These are phyloP conservation scores for Cladosporium halotolerans DNA, from an alignment of 2,329 filamentous ascomycete species.

Conservation along the genomic window DNA sequence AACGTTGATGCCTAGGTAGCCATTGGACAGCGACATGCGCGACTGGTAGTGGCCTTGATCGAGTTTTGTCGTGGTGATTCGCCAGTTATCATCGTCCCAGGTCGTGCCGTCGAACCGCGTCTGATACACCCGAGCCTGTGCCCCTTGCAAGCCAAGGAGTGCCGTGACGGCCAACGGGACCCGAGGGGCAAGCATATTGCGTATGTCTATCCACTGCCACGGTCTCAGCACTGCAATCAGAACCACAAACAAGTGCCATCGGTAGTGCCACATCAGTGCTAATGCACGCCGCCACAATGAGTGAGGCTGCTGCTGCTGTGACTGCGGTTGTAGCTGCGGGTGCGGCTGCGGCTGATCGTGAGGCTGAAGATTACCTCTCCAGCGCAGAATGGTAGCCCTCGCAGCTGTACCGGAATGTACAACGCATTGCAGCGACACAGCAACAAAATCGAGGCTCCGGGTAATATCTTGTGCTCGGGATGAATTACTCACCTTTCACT, in stretches of 20 bases:
- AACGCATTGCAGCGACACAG: too few species aligned
- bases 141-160: background rate
- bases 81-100: slow-evolving; percentile 56
- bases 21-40: slow-evolving; percentile 55
- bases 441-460: too few species aligned
- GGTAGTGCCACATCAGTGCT: background rate
- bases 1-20: slow-evolving; percentile 59
- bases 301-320: background rate
- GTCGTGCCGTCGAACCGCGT: slow-evolving; percentile 49
- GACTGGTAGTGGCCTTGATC: slow-evolving; percentile 56
- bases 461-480: too few species aligned
- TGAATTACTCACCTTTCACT: too few species aligned
- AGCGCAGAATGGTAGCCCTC: too few species aligned
- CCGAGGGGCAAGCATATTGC: background rate
- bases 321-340: background rate
- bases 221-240: background rate
- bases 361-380: too few species aligned
- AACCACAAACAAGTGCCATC: background rate
- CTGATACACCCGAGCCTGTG: slow-evolving; percentile 32
- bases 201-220: background rate
- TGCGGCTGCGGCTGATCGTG: too few species aligned
- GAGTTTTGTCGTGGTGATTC: slow-evolving; percentile 46
- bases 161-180: background rate
- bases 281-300: too few species aligned
- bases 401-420: too few species aligned